A percentile compares a stretch with the other conserved stretches of the same genome.
phyloP scores from a whole-genome alignment of 2,329 filamentous ascomycete species.

The Fusarium praegraminearum region DNA sequence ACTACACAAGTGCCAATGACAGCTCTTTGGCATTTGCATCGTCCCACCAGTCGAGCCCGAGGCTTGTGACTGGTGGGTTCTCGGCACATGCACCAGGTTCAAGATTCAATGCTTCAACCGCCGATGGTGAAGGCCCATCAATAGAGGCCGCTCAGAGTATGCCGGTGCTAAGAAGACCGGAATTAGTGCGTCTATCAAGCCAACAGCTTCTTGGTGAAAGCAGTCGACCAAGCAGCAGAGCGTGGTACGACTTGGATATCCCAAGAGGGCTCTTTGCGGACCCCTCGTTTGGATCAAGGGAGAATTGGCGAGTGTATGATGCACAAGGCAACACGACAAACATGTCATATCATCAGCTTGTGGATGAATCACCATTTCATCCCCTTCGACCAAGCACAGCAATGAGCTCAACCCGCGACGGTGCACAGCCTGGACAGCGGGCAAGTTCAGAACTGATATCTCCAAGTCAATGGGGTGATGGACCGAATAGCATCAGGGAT shows the following conservation, averaged over 20 bases:
- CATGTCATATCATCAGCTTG: constrained; percentile 52
- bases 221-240: constrained; percentile 19
- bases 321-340: constrained; percentile 46
- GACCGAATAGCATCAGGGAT: constrained; percentile 37
- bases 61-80: constrained; percentile 34
- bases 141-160: constrained; percentile 45
- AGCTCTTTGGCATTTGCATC: constrained; percentile 53
- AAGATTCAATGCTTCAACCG: constrained; percentile 2
- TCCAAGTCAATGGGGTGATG: constrained; percentile 46
- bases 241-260: constrained; percentile 46
- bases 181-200: constrained; percentile 41
- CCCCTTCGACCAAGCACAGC: constrained; percentile 51
- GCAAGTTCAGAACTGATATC: constrained; percentile 40
- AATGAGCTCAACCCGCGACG: constrained; percentile 35
- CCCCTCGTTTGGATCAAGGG: constrained; percentile 52
- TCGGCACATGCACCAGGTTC: constrained; percentile 19
- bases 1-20: constrained; percentile 49
- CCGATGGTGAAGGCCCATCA: background rate
- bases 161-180: constrained; percentile 43
- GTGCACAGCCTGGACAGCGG: constrained; percentile 40
- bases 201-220: constrained; percentile 37
- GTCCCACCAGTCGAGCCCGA: constrained; percentile 45
- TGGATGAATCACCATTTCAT: constrained; percentile 54
- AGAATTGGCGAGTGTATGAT: constrained; percentile 54
- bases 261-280: constrained; percentile 46